Percentiles rank a stretch among this genome's conserved stretches.
These are phyloP conservation scores for Myriosclerotinia curreyana DNA, from an alignment of 2,329 filamentous ascomycete species.

Conservation along the genomic window DNA sequence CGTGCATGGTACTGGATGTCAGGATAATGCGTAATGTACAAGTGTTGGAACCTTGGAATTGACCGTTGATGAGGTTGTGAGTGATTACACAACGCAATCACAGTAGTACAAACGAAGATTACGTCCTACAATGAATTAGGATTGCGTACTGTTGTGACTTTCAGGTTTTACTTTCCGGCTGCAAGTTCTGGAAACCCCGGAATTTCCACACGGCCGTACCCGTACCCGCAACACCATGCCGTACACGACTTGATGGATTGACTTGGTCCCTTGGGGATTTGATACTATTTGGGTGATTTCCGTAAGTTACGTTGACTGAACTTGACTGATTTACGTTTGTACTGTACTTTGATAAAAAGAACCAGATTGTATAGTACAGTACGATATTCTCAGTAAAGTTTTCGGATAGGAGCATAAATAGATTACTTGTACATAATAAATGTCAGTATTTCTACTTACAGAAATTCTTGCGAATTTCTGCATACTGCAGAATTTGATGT, in stretches of 20 bases:
- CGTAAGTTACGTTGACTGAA: slow-evolving; percentile 4
- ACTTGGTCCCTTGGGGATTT: not conserved
- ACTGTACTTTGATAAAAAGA: not conserved
- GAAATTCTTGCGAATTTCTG: slow-evolving; percentile 20
- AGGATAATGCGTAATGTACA: not conserved
- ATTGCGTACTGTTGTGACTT: slow-evolving; percentile 21
- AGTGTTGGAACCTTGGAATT: not conserved
- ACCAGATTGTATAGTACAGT: not conserved
- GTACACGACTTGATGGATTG: slow-evolving; percentile 8
- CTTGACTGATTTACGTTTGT: slow-evolving; percentile 5
- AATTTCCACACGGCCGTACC: slow-evolving; percentile 23
- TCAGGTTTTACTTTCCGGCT: slow-evolving; percentile 21
- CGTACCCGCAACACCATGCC: slow-evolving; percentile 15
- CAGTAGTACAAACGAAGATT: slow-evolving; percentile 21
- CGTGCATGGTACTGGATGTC: slow-evolving; percentile 7
- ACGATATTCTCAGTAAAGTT: not conserved
- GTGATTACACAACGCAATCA: slow-evolving; percentile 15
- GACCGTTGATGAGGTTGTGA: slow-evolving; percentile 19
- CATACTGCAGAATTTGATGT: not conserved
- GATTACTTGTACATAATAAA: slow-evolving; percentile 17
- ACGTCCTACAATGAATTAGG: slow-evolving; percentile 18
- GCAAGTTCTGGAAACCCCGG: slow-evolving; percentile 21
- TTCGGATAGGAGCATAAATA: slow-evolving; percentile 14
- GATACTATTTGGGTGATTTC: not conserved
- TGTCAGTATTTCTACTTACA: slow-evolving; percentile 21